phyloP scores from a whole-genome alignment of 2,329 filamentous ascomycete genomes.

The Calonectria montana region DNA sequence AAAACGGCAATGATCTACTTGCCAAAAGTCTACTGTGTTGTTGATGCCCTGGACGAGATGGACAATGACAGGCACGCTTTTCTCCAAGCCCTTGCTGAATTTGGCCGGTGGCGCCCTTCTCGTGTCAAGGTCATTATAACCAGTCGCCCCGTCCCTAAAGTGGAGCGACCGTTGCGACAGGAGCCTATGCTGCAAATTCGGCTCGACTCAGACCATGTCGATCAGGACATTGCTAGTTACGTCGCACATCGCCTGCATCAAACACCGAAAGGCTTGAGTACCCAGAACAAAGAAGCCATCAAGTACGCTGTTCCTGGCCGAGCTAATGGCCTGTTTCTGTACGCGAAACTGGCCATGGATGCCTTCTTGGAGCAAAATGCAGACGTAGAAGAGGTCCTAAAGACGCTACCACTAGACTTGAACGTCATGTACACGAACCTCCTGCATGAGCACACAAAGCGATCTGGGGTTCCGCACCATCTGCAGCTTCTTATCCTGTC shows the following conservation, averaged over 20 bases:
- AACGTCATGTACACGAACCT: slow-evolving; percentile 25
- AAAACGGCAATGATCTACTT: slow-evolving; percentile 34
- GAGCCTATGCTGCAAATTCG: slow-evolving; percentile 45
- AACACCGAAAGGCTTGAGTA: slow-evolving; percentile 28
- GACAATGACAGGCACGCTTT: slow-evolving; percentile 48
- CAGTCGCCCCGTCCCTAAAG: slow-evolving; percentile 50
- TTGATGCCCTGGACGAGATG: slow-evolving; percentile 61
- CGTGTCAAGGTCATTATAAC: slow-evolving; percentile 57
- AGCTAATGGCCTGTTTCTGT: slow-evolving; percentile 32
- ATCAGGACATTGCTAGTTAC: slow-evolving; percentile 54
- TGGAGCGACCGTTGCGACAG: slow-evolving; percentile 46
- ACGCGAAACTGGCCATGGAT: slow-evolving; percentile 33
- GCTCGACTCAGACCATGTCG: slow-evolving; percentile 50
- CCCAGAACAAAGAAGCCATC: slow-evolving; percentile 22
- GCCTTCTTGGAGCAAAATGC: neutral
- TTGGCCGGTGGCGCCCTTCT: slow-evolving; percentile 46
- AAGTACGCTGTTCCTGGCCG: slow-evolving; percentile 17
- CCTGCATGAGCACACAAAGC: slow-evolving; percentile 17
- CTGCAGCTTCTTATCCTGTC: slow-evolving; percentile 21
- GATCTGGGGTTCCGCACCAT: slow-evolving; percentile 6
- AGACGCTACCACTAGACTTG: slow-evolving; percentile 9
- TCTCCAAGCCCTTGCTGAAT: slow-evolving; percentile 44
- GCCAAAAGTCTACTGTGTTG: slow-evolving; percentile 50
- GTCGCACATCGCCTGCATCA: slow-evolving; percentile 39
- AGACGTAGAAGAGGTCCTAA: neutral